Conservation (phyloP, 805 yeast species). For the Torulaspora quercuum region DNA sequence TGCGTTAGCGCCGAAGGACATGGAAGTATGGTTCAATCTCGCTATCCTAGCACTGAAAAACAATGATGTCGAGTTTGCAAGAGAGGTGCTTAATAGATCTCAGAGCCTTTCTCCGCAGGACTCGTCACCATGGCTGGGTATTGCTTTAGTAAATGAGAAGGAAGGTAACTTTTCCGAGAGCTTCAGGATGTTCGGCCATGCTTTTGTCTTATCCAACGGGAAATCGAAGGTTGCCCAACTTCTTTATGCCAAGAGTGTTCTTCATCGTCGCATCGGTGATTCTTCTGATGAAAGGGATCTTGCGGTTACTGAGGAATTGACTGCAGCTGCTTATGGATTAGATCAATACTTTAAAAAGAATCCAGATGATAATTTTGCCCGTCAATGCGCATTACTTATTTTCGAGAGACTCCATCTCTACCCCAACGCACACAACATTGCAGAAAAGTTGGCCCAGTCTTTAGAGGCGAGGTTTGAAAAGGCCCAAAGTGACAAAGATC, state of each 20-base stretch:
- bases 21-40: slow-evolving; percentile 72
- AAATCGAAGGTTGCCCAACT: slow-evolving; percentile 64
- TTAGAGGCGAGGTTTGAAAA: slow-evolving; percentile 57
- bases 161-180: slow-evolving; percentile 52
- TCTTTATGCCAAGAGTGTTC: slow-evolving; percentile 61
- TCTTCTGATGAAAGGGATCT: slow-evolving; percentile 51
- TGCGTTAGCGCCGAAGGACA: slow-evolving; percentile 63
- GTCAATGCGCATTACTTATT: slow-evolving; percentile 51
- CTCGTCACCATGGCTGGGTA: slow-evolving; percentile 79
- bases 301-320: slow-evolving; percentile 59
- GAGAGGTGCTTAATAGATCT: slow-evolving; percentile 65
- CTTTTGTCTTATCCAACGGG: slow-evolving; percentile 74
- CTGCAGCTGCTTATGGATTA: slow-evolving; percentile 66
- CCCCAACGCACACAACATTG: slow-evolving; percentile 48
- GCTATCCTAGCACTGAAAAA: slow-evolving; percentile 70
- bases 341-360: slow-evolving; percentile 57
- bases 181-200: slow-evolving; percentile 64
- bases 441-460: slow-evolving; percentile 44
- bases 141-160: slow-evolving; percentile 60
- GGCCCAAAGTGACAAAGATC: slow-evolving; percentile 45
- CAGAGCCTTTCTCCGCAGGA: slow-evolving; percentile 79
- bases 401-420: slow-evolving; percentile 71
- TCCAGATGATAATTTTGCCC: slow-evolving; percentile 57
- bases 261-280: slow-evolving; percentile 44
- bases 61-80: slow-evolving; percentile 70